phyloP scores from a whole-genome alignment of 352 stramenopile genomes.

The Phytophthora lateralis region DNA sequence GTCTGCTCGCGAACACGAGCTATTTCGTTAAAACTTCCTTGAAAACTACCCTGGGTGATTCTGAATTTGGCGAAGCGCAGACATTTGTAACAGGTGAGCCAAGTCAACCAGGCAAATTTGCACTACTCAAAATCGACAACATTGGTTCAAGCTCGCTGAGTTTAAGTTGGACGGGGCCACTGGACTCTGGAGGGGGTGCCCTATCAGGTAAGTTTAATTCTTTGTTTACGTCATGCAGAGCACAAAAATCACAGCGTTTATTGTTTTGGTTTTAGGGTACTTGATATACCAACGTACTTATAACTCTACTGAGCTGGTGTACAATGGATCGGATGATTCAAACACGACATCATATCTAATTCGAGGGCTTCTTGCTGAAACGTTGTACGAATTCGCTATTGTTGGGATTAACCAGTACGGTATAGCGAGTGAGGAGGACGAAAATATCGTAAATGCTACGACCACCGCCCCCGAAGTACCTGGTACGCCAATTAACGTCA shows the following conservation, averaged over 20 bases:
- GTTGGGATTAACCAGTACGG: conserved; percentile 55
- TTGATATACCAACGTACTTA: conserved; percentile 22
- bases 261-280: conserved; percentile 30
- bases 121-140: conserved; percentile 14
- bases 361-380: conserved; percentile 27
- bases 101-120: conserved; percentile 21
- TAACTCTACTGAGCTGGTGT: conserved; percentile 12
- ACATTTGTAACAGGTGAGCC: conserved; percentile 31
- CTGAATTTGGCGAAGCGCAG: conserved; percentile 21
- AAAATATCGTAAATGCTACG: conserved; percentile 22
- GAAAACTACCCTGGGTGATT: conserved; percentile 19
- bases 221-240: background rate
- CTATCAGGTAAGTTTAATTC: conserved; percentile 36
- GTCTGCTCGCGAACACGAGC: conserved; percentile 30
- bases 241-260: background rate
- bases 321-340: conserved; percentile 27
- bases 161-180: conserved; percentile 41
- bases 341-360: conserved; percentile 20
- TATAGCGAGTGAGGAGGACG: conserved; percentile 14
- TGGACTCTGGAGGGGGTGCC: conserved; percentile 42
- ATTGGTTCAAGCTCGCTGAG: conserved; percentile 32
- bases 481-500: conserved; percentile 20
- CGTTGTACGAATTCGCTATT: conserved; percentile 43
- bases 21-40: conserved; percentile 36
- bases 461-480: conserved; percentile 27